Evolutionary conservation across 2,329 filamentous ascomycete species (phyloP).

Genomic region (Diaporthe nobilis): DNA sequence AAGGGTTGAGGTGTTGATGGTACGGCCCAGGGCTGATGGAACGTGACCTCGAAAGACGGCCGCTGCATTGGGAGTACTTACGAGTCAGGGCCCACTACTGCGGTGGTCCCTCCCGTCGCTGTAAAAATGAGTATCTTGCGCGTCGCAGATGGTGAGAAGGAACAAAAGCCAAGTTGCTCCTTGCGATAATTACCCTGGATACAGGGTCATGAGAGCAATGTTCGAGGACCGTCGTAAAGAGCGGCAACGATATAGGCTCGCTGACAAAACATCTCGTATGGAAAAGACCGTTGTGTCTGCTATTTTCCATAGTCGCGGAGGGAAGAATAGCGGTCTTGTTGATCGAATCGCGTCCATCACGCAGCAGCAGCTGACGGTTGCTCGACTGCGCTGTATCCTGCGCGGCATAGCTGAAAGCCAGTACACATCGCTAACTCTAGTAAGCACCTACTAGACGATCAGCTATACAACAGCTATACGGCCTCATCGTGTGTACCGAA

Average conservation of each 20-base stretch:
- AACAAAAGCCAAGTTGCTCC: not conserved
- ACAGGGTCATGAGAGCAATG: rapidly evolving
- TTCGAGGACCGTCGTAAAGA: rapidly evolving
- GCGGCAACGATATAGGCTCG: not conserved
- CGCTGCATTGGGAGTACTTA: not conserved
- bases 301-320: not conserved
- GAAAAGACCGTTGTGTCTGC: not conserved
- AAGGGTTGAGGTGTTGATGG: not conserved
- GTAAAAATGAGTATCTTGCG: not conserved
- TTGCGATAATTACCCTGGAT: not conserved
- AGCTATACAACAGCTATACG: too few relatives aligned
- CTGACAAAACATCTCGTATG: not conserved
- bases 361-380: not conserved
- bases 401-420: not conserved
- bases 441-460: not conserved
- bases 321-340: not conserved
- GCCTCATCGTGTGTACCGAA: not conserved
- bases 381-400: not conserved
- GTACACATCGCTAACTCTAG: not conserved
- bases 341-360: not conserved
- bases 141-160: not conserved
- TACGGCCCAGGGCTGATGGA: not conserved
- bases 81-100: not conserved
- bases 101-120: too few relatives aligned
- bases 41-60: too few relatives aligned